Percentiles rank a stretch among this genome's conserved stretches.
phyloP scores from a whole-genome alignment of 257 asterid genomes.

The Solanum dulcamara region DNA sequence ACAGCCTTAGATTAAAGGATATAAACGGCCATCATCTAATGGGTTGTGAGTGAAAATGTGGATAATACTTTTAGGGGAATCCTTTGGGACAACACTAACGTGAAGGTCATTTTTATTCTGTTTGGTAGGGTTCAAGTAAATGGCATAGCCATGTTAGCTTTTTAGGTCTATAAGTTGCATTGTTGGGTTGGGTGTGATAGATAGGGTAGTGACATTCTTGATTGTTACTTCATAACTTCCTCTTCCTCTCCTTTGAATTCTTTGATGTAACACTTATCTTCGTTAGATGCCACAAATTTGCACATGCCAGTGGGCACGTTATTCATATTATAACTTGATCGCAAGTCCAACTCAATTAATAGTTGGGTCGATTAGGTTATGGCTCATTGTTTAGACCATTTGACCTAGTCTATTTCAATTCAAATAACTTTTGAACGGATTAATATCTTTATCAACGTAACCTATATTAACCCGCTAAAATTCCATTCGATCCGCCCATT shows the following conservation, averaged over 20 bases:
- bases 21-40: neutral
- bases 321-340: neutral
- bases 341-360: neutral
- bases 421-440: no score
- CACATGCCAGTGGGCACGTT: neutral
- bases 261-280: neutral
- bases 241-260: conserved; percentile 4
- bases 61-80: neutral
- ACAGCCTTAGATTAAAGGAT: conserved; percentile 29
- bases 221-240: conserved; percentile 24
- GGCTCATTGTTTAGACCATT: no score
- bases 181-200: conserved; percentile 6
- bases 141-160: conserved; percentile 24
- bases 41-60: neutral
- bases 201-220: conserved; percentile 1
- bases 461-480: no score
- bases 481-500: neutral
- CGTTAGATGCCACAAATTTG: neutral
- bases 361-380: no score
- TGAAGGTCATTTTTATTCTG: conserved; percentile 18
- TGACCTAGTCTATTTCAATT: no score
- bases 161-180: neutral
- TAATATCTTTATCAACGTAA: no score
- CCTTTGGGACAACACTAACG: conserved; percentile 21
- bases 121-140: conserved; percentile 1